These are phyloP conservation scores for Diaporthe batatas DNA, from an alignment of 2,329 filamentous ascomycete genomes.

Conservation along the genomic window DNA sequence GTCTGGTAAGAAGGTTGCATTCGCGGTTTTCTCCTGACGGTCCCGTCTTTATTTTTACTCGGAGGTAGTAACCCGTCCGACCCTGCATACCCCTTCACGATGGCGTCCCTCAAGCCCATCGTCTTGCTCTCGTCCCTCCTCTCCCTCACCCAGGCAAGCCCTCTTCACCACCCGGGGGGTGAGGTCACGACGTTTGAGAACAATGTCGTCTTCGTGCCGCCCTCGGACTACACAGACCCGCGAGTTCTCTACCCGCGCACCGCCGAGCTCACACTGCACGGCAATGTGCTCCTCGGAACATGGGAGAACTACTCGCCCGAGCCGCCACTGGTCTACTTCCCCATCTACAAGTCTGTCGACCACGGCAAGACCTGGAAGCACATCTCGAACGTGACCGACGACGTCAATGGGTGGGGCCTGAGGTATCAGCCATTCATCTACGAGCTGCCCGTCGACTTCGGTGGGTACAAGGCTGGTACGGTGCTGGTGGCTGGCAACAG, in stretches of 20 bases:
- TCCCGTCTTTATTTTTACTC: constrained; percentile 3
- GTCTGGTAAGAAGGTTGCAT: constrained; percentile 18
- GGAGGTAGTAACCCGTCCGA: constrained; percentile 44
- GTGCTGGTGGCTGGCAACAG: constrained; percentile 73
- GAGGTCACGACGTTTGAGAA: constrained; percentile 37
- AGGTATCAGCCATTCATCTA: constrained; percentile 80
- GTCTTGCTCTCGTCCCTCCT: constrained; percentile 45
- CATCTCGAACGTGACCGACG: constrained; percentile 73
- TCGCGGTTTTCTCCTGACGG: constrained; percentile 38
- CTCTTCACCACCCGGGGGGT: constrained; percentile 15
- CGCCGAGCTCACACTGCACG: constrained; percentile 57
- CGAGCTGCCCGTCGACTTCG: constrained; percentile 70
- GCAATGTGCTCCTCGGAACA: constrained; percentile 64
- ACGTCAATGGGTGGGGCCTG: constrained; percentile 74
- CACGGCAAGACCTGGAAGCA: constrained; percentile 72
- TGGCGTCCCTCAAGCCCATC: constrained; percentile 44
- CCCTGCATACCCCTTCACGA: constrained; percentile 38
- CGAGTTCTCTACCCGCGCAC: constrained; percentile 60
- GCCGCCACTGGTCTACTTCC: constrained; percentile 68
- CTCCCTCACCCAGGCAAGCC: constrained; percentile 43
- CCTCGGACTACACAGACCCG: constrained; percentile 58
- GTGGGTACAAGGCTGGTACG: constrained; percentile 71
- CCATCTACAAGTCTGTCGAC: constrained; percentile 66
- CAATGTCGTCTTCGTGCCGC: constrained; percentile 56
- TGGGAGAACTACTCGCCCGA: constrained; percentile 71